phyloP scores from a whole-genome alignment of 1,139 yeast genomes.

The Saccharomyces hybrid region DNA sequence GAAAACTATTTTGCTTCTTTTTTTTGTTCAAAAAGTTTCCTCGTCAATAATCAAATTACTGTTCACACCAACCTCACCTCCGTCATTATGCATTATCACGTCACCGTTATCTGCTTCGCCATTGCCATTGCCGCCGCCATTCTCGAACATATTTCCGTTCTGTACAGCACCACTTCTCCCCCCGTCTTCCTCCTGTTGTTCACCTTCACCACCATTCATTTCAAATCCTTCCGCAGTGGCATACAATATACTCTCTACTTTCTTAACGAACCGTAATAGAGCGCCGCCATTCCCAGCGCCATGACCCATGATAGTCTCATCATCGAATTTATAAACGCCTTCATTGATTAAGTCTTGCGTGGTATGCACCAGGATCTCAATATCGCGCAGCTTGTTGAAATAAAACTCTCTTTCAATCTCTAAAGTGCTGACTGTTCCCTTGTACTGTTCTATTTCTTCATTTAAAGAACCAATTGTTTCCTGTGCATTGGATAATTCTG shows the following conservation, averaged over 20 bases:
- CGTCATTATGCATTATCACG: not conserved
- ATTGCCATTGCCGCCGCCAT: not conserved
- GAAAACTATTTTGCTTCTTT: not conserved
- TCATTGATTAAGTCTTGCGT: conserved; percentile 45
- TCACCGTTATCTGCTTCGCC: not conserved
- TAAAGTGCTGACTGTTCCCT: conserved; percentile 48
- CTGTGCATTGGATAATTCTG: conserved; percentile 32
- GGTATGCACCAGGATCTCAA: conserved; percentile 71
- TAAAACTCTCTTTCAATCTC: conserved; percentile 82
- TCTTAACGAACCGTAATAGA: conserved; percentile 37
- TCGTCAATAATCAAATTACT: conserved; percentile 29
- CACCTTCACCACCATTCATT: conserved; percentile 24
- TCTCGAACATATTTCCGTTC: not conserved
- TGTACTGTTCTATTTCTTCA: conserved; percentile 48
- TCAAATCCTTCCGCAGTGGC: conserved; percentile 47
- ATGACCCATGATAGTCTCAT: not conserved
- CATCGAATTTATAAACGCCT: conserved; percentile 28
- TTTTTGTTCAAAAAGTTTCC: conserved; percentile 24
- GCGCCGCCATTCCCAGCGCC: not conserved
- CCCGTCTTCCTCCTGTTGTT: conserved; percentile 10
- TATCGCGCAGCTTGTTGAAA: conserved; percentile 79
- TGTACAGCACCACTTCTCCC: not conserved
- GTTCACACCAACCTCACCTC: not conserved
- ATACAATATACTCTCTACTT: conserved; percentile 68
- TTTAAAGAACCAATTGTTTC: conserved; percentile 38